Evolutionary conservation across 1,284 basidiomycete species (phyloP).

Genomic region (Ceratobasidium sp.): DNA sequence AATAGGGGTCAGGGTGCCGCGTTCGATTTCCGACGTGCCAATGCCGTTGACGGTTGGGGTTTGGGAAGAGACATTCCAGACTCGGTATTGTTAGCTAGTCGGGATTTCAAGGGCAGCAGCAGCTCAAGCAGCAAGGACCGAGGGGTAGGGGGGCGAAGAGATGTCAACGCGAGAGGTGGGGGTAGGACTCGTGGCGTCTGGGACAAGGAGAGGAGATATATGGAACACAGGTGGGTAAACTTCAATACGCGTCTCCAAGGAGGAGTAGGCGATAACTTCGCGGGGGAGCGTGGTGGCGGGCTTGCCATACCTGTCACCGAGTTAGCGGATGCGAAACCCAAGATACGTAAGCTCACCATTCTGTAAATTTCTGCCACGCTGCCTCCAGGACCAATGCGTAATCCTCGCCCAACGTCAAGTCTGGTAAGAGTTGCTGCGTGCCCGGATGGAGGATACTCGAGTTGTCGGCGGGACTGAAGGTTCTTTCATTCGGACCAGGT

Average conservation of each 20-base stretch:
- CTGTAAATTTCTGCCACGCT: slow-evolving; percentile 76
- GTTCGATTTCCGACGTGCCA: slow-evolving; percentile 6
- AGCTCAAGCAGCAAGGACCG: slow-evolving; percentile 33
- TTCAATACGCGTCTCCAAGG: slow-evolving; percentile 74
- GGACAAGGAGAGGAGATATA: slow-evolving; percentile 56
- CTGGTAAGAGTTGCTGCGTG: slow-evolving; percentile 50
- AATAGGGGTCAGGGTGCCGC: slow-evolving; percentile 23
- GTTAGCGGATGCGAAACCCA: slow-evolving; percentile 41
- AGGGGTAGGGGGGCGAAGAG: slow-evolving; percentile 48
- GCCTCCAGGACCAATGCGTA: slow-evolving; percentile 82
- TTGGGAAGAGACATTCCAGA: slow-evolving; percentile 46
- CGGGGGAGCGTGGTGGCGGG: slow-evolving; percentile 69
- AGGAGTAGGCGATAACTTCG: slow-evolving; percentile 72
- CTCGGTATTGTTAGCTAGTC: slow-evolving; percentile 33
- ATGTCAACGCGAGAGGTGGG: slow-evolving; percentile 52
- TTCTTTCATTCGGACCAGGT: slow-evolving; percentile 49
- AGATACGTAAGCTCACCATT: slow-evolving; percentile 66
- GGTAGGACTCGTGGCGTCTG: slow-evolving; percentile 1
- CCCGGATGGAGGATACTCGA: slow-evolving; percentile 65
- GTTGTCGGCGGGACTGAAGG: slow-evolving; percentile 83
- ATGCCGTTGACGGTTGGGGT: slow-evolving; percentile 27
- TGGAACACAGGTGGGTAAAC: slow-evolving; percentile 79
- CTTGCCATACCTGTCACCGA: slow-evolving; percentile 73
- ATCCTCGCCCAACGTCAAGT: slow-evolving; percentile 66
- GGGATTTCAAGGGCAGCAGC: slow-evolving; percentile 41